Evolutionary conservation across 2,329 filamentous ascomycete species (phyloP), one percentile per base, ranked within the genome.

Genomic region (Cladosporium sp.): DNA sequence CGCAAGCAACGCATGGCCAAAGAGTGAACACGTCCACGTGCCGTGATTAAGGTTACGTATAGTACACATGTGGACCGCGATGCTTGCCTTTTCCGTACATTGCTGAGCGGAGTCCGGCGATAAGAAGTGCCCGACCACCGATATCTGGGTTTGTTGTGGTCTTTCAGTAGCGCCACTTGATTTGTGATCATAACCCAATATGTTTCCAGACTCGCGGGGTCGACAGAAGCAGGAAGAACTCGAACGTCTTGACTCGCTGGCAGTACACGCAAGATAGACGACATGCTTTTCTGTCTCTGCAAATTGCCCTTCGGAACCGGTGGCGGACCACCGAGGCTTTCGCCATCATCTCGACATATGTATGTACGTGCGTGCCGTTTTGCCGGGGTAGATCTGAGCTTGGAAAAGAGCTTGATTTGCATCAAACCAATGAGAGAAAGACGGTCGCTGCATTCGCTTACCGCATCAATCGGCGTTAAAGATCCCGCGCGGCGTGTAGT

Each of bases 401-500:
- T 59, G 57, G 57, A 47, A 59, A 24, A 26, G 57, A 59, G 57
- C 57, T 59, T 59, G 57, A n/a, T 59, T 59, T 12, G 24, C 24
- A 44, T n/a, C 34, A 30, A 28, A 44, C 57, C 57, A 59, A 47
- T 59, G n/a, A 47, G 41, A 47, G 41, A 1, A 21, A 11, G 41
- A 47, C 41, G 8, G 36, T 26, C 15, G 38, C 57, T 11, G 57
- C 38, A 8, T 15, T 59, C 57, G 57, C 57, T 59, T 59, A 59
- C 57, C 24, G 32, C 32, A 44, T 36, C 32, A 58, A 57, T 57
- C 57, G 57, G 57, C 57, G 57, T 59, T 32, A 47, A 47, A 59
- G 15, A 38, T 59, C 57, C 57, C 36, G 38, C 10, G 41, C 41
- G n/a, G 41, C 41, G n/a, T n/a, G 38, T 47, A 21, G 41, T 12